Evolutionary conservation across 805 yeast genomes (phyloP).

Genomic region (Lachancea sp.): DNA sequence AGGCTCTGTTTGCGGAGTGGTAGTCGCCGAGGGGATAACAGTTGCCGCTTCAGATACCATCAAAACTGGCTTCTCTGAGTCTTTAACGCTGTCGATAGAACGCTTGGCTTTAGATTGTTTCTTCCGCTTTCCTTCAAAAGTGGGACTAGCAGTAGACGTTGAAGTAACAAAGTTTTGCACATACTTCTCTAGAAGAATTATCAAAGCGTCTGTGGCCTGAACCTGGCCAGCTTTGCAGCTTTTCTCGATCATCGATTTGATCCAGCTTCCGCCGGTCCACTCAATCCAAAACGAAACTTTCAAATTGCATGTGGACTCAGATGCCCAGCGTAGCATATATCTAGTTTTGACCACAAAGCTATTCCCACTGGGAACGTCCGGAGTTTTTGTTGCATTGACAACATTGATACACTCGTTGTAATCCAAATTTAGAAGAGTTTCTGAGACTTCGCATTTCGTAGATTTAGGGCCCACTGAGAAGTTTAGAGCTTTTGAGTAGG

Average conservation of each 20-base stretch:
- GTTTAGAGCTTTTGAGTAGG: slow-evolving; percentile 67
- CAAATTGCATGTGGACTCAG: slow-evolving; percentile 51
- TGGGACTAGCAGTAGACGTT: background rate
- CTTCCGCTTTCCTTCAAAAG: slow-evolving; percentile 2
- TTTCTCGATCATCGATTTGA: slow-evolving; percentile 80
- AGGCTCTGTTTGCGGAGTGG: background rate
- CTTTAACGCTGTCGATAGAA: slow-evolving; percentile 3
- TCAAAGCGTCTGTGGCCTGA: slow-evolving; percentile 48
- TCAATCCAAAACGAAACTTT: slow-evolving; percentile 66
- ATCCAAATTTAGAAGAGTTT: slow-evolving; percentile 52
- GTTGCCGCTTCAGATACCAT: background rate
- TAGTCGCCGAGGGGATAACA: background rate
- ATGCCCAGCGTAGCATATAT: slow-evolving; percentile 70
- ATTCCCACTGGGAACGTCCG: slow-evolving; percentile 91
- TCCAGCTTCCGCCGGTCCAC: slow-evolving; percentile 92
- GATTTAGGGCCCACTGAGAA: slow-evolving; percentile 91
- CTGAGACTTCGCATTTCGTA: slow-evolving; percentile 65
- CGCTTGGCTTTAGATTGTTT: slow-evolving; percentile 10
- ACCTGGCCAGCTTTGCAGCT: slow-evolving; percentile 78
- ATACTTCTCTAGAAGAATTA: slow-evolving; percentile 22
- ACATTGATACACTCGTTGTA: slow-evolving; percentile 51
- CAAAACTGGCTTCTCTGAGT: background rate
- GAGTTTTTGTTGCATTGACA: slow-evolving; percentile 63
- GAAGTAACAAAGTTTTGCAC: slow-evolving; percentile 18
- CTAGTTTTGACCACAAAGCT: slow-evolving; percentile 71